These are phyloP conservation scores for Sporothrix pseudoabietina DNA, from an alignment of 2,329 filamentous ascomycete species.

Conservation along the genomic window DNA sequence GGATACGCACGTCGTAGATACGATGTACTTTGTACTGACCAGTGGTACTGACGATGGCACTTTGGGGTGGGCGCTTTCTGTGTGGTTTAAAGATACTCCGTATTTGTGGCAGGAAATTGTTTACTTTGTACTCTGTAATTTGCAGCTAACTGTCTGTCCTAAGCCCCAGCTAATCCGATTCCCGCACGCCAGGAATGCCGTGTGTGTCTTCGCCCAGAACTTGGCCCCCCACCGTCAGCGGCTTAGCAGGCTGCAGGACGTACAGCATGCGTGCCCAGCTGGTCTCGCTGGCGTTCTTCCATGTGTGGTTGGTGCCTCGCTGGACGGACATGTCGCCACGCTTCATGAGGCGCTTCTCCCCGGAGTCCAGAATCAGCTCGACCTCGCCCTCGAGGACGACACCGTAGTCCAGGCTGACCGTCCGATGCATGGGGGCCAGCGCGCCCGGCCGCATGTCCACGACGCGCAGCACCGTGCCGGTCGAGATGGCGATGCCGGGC, in stretches of 20 bases:
- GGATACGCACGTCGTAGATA: too few species aligned
- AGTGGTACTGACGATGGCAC: too few species aligned
- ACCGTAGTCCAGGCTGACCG: conserved; percentile 39
- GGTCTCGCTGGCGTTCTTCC: conserved; percentile 46
- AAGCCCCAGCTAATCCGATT: neutral
- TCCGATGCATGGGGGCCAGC: conserved; percentile 34
- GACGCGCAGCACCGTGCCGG: conserved; percentile 30
- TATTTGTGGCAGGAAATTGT: too few species aligned
- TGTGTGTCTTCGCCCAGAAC: conserved; percentile 8
- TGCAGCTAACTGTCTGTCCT: too few species aligned
- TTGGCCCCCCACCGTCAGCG: neutral
- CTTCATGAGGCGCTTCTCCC: conserved; percentile 45
- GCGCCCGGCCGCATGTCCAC: conserved; percentile 34
- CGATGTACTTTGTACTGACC: too few species aligned
- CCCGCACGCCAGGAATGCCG: conserved; percentile 1
- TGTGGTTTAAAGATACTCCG: too few species aligned
- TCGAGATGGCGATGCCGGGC: conserved; percentile 32
- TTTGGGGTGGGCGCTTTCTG: too few species aligned
- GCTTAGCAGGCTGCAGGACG: conserved; percentile 37
- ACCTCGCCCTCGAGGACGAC: conserved; percentile 37
- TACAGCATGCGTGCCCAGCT: conserved; percentile 52
- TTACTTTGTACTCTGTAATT: too few species aligned
- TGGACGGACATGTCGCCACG: conserved; percentile 52
- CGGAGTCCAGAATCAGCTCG: conserved; percentile 47
- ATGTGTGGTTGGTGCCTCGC: conserved; percentile 50